Evolutionary conservation across 768 basidiomycete genomes (phyloP).

Genomic region (Trametes elegans): DNA sequence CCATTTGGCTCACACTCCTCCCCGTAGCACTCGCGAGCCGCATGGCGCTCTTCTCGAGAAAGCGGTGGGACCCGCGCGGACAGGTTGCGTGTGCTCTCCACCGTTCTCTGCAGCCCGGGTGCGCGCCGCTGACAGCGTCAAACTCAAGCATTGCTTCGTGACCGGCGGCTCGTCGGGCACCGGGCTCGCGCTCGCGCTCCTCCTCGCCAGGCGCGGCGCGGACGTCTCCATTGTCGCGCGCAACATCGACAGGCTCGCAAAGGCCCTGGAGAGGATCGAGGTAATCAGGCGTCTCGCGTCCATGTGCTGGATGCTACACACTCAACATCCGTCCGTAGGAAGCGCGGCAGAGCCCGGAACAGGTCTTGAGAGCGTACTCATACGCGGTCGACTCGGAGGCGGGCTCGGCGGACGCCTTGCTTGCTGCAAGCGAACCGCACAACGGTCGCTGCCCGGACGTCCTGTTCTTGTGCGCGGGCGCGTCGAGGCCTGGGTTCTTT

Average conservation of each 20-base stretch:
- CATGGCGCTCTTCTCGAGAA: slow-evolving; percentile 24
- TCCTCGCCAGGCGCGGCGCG: slow-evolving; percentile 68
- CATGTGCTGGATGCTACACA: too few species aligned
- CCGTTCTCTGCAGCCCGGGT: too few species aligned
- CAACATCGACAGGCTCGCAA: slow-evolving; percentile 58
- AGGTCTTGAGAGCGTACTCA: slow-evolving; percentile 65
- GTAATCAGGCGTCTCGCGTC: slow-evolving; percentile 37
- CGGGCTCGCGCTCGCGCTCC: slow-evolving; percentile 68
- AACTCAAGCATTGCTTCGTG: slow-evolving; percentile 72
- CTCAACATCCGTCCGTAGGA: not conserved
- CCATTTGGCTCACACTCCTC: too few species aligned
- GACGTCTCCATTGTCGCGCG: slow-evolving; percentile 86
- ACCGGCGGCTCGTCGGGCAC: slow-evolving; percentile 85
- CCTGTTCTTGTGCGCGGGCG: slow-evolving; percentile 79
- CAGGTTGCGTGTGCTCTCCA: slow-evolving; percentile 21
- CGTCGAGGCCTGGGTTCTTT: slow-evolving; percentile 67
- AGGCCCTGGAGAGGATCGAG: slow-evolving; percentile 62
- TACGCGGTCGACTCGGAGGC: slow-evolving; percentile 55
- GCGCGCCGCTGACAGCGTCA: not conserved
- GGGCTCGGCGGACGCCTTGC: slow-evolving; percentile 59
- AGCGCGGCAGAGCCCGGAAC: slow-evolving; percentile 50
- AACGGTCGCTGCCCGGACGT: slow-evolving; percentile 67
- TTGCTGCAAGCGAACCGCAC: slow-evolving; percentile 53
- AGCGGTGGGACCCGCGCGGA: slow-evolving; percentile 30
- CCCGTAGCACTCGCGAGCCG: too few species aligned